Percentiles rank a stretch among this genome's conserved stretches.
phyloP scores from a whole-genome alignment of 345 rosid genomes.

The Laguncularia racemosa region DNA sequence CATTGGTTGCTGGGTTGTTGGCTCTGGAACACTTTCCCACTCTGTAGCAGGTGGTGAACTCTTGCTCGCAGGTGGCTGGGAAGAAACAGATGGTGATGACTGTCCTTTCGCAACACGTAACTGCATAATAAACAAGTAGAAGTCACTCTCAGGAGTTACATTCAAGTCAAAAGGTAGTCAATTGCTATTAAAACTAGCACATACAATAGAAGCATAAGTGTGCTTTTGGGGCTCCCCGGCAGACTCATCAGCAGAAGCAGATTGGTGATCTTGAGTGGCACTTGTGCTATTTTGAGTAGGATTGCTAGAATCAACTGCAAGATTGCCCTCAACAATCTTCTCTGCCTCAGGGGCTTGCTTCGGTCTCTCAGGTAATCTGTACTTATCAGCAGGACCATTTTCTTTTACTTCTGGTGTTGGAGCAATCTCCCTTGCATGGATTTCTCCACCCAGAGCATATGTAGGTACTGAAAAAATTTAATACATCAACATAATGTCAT shows the following conservation, averaged over 20 bases:
- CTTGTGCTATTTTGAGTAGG: constrained; percentile 18
- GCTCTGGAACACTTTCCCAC: constrained; percentile 33
- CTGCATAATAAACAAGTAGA: constrained; percentile 16
- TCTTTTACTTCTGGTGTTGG: constrained; percentile 29
- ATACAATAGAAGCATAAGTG: constrained; percentile 73
- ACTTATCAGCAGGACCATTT: constrained; percentile 39
- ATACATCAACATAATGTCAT: background rate
- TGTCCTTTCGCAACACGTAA: constrained; percentile 53
- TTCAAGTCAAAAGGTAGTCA: background rate
- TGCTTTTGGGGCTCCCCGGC: constrained; percentile 47
- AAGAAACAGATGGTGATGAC: constrained; percentile 24
- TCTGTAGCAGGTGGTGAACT: constrained; percentile 28
- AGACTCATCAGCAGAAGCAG: constrained; percentile 39
- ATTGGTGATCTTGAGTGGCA: constrained; percentile 27
- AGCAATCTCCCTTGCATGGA: constrained; percentile 32
- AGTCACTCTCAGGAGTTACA: background rate
- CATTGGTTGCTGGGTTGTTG: constrained; percentile 18
- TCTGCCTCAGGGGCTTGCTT: constrained; percentile 32
- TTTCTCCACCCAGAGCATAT: constrained; percentile 45
- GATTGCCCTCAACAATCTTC: constrained; percentile 19
- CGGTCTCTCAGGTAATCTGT: constrained; percentile 34
- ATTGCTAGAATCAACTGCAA: constrained; percentile 29
- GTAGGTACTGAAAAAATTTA: constrained; percentile 28
- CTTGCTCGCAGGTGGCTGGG: constrained; percentile 29
- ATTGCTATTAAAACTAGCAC: constrained; percentile 9